Evolutionary conservation across 2,329 filamentous ascomycete species (phyloP).

Genomic region (Calonectria henricotiae): DNA sequence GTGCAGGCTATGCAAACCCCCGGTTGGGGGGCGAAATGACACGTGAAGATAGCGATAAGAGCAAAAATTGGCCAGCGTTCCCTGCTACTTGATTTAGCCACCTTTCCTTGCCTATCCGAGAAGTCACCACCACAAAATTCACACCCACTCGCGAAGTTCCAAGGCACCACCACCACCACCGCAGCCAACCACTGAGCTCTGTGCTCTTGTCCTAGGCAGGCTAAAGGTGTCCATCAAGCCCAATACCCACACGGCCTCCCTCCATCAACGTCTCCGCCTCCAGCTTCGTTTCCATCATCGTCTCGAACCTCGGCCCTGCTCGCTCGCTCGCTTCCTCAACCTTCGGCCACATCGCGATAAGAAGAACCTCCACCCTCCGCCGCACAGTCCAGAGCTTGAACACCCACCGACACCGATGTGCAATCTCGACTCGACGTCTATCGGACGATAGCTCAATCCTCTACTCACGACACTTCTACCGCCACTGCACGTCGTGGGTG

Average conservation of each 20-base stretch:
- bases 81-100: slow-evolving; percentile 50
- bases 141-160: slow-evolving; percentile 26
- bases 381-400: slow-evolving; percentile 26
- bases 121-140: slow-evolving; percentile 50
- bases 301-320: slow-evolving; percentile 7
- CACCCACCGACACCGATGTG: slow-evolving; percentile 45
- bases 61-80: slow-evolving; percentile 45
- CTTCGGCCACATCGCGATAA: slow-evolving; percentile 33
- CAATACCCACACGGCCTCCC: slow-evolving; percentile 22
- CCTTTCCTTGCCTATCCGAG: slow-evolving; percentile 49
- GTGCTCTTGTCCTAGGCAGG: slow-evolving; percentile 26
- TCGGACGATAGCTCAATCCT: slow-evolving; percentile 36
- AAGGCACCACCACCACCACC: slow-evolving; percentile 21
- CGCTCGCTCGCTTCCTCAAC: slow-evolving; percentile 15
- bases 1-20: slow-evolving; percentile 30
- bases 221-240: slow-evolving; percentile 31
- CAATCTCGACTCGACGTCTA: slow-evolving; percentile 43
- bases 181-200: slow-evolving; percentile 30
- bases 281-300: slow-evolving; percentile 23
- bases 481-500: slow-evolving; percentile 38
- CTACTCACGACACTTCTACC: slow-evolving; percentile 35
- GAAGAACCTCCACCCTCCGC: slow-evolving; percentile 17
- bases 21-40: slow-evolving; percentile 31
- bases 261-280: slow-evolving; percentile 23
- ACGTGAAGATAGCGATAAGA: slow-evolving; percentile 55